Evolutionary conservation across 1,139 yeast species (phyloP), one percentile per base, ranked within the genome.

Genomic region (Candida pseudoviswanathii): DNA sequence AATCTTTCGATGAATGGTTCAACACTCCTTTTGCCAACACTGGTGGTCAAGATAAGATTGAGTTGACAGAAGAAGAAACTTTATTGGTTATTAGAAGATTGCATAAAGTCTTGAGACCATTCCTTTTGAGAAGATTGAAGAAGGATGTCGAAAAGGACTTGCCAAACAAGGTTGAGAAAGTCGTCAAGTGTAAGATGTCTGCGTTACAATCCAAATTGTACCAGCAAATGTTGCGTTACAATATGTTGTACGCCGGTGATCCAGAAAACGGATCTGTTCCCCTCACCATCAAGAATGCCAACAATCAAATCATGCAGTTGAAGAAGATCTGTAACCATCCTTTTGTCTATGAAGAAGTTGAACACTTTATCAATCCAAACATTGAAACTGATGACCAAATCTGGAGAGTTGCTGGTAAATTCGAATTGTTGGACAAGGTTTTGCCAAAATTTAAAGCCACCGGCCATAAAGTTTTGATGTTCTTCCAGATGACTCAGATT

Each of bases 251-350:
- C 61, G 79, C 85, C 41, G 85, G 86, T 51, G 85, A 81, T 54
- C 71, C 73, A 5, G 62, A 62, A 41, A 73, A 73, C 43, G 68
- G 78, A 54, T 62, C 59, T 43, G 72, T 80, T 49, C 77, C 78
- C 46, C 72, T 79, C 9, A 84, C 86, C 29, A 80, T 92, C 53
- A 89, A 92, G 73, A 92, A 96, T 51, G 84, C 90, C 60, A 90
- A 91, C 65, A 90, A 91, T 63, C 91, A 91, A 64, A 83, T 94
- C 50, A 94, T 94, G 99, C 99, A 94, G 70, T 77, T 94, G 68
- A 82, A 97, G 61, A 94, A 94, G 68, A 91, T 94, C 58, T 94
- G 98, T 74, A 94, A 94, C 66, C 99, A 94, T 74, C 99, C 99
- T 0, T 94, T 87, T 73, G 98, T 94, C 11, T 94, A 90, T 68